A percentile compares a stretch with the other conserved stretches of the same genome.
Evolutionary conservation across 768 basidiomycete genomes (phyloP).

Genomic region (Lactarius indigo): DNA sequence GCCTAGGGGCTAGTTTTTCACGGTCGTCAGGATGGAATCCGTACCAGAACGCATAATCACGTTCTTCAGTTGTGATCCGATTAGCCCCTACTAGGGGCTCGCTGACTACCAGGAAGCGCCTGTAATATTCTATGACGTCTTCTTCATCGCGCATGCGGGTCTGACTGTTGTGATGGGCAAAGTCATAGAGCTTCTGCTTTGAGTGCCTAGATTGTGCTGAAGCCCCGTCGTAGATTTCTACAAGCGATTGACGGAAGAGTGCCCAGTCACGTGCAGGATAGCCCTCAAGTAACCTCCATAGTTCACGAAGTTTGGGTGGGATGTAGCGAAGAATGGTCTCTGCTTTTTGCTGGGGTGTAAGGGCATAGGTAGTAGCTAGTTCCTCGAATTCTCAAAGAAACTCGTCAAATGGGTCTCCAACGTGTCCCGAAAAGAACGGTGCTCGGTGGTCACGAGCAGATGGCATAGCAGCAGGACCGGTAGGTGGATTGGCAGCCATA

Average conservation of each 20-base stretch:
- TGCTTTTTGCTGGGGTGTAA: neutral
- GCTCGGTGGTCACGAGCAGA: neutral
- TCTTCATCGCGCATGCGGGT: neutral
- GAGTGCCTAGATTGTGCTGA: neutral
- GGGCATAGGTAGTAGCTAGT: neutral
- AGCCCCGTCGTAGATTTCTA: neutral
- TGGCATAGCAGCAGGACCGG: neutral
- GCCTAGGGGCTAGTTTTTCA: no score
- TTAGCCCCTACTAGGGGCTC: neutral
- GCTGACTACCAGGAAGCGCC: neutral
- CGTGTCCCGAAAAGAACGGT: neutral
- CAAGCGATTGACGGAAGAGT: neutral
- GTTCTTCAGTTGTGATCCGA: neutral
- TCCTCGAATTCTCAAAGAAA: neutral
- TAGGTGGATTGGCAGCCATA: no score
- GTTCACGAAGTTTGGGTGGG: accelerated
- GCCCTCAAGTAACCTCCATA: neutral
- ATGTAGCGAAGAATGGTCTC: neutral
- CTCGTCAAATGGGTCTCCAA: neutral
- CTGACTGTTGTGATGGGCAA: neutral
- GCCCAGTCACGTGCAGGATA: neutral
- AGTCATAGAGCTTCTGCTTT: neutral
- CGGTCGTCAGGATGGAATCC: no score
- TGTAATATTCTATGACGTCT: neutral
- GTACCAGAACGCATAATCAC: no score